Conservation (phyloP, 1,139 yeast genomes). For the Suhomyces choctaworum region DNA sequence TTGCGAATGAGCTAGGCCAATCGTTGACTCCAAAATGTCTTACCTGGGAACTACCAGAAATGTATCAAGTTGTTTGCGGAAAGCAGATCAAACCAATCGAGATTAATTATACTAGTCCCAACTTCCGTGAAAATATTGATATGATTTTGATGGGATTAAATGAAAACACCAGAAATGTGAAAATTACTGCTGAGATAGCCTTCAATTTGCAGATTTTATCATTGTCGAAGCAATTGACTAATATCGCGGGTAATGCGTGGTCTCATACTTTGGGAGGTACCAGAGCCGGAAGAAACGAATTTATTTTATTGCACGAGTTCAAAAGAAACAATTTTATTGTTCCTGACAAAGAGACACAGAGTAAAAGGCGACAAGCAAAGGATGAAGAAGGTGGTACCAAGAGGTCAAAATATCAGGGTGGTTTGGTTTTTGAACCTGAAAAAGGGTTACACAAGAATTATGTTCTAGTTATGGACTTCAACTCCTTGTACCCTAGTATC, state of each 20-base stretch:
- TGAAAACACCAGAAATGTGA: conserved; percentile 70
- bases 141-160: conserved; percentile 68
- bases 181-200: conserved; percentile 74
- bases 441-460: conserved; percentile 90
- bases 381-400: conserved; percentile 53
- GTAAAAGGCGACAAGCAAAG: conserved; percentile 39
- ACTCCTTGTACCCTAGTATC: conserved; percentile 94
- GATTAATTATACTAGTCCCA: conserved; percentile 67
- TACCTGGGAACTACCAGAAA: conserved; percentile 94
- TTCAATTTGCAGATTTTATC: conserved; percentile 83
- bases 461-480: conserved; percentile 95
- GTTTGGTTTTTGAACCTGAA: conserved; percentile 95
- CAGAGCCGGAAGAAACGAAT: conserved; percentile 95
- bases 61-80: conserved; percentile 76
- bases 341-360: conserved; percentile 74
- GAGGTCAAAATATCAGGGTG: conserved; percentile 91
- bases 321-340: conserved; percentile 76
- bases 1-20: conserved; percentile 93
- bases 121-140: conserved; percentile 66
- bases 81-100: conserved; percentile 64
- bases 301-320: conserved; percentile 89
- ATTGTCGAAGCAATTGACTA: conserved; percentile 86
- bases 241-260: conserved; percentile 98
- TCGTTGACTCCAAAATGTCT: conserved; percentile 90
- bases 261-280: conserved; percentile 92